Evolutionary conservation across 306 rosid genomes (phyloP).

Genomic region (Inga oerstediana): DNA sequence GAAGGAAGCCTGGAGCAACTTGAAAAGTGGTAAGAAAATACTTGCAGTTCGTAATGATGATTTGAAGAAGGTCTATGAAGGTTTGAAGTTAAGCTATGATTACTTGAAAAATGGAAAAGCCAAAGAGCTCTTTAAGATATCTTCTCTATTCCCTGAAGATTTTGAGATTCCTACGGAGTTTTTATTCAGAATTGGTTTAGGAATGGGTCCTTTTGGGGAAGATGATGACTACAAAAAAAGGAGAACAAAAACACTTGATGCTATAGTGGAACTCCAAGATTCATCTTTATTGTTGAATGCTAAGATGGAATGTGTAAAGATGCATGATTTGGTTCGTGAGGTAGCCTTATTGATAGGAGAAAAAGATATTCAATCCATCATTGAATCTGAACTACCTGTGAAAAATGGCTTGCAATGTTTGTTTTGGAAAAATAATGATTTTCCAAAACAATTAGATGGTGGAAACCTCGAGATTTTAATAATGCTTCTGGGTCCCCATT

Average conservation of each 20-base stretch:
- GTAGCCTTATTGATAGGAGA: slow-evolving; percentile 16
- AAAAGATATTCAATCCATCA: slow-evolving; percentile 12
- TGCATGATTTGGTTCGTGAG: slow-evolving; percentile 35
- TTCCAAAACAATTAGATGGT: background rate
- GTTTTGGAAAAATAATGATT: background rate
- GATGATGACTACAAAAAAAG: too few relatives aligned
- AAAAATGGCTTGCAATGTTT: background rate
- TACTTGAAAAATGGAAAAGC: background rate
- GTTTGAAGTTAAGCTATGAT: slow-evolving; percentile 28
- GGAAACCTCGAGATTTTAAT: background rate
- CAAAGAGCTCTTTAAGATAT: slow-evolving; percentile 16
- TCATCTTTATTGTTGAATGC: background rate
- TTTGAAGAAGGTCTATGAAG: background rate
- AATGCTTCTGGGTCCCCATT: too few relatives aligned
- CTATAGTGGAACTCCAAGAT: background rate
- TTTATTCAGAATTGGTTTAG: too few relatives aligned
- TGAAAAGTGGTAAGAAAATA: background rate
- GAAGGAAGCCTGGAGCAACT: background rate
- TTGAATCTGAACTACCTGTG: too few relatives aligned
- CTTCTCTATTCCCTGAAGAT: slow-evolving; percentile 30
- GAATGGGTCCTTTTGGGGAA: too few relatives aligned
- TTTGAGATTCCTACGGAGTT: too few relatives aligned
- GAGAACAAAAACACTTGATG: too few relatives aligned
- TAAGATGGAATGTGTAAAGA: background rate
- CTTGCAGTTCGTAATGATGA: background rate